phyloP scores from a whole-genome alignment of 768 basidiomycete species.

The Pulveroboletus sp. region DNA sequence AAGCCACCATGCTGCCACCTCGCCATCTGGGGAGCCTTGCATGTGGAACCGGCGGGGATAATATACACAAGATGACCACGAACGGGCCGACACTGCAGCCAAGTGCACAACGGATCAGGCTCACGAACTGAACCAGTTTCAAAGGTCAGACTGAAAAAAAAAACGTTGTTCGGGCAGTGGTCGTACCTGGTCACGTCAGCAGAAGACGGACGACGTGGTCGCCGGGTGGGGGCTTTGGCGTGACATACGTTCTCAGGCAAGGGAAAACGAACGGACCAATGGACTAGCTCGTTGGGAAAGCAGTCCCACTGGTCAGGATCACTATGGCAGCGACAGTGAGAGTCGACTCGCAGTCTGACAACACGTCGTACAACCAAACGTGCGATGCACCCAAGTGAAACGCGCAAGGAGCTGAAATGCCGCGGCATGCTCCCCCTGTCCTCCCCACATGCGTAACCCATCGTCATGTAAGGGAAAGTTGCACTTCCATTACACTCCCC shows the following conservation, averaged over 20 bases:
- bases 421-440: slow-evolving; percentile 1
- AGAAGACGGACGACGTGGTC: slow-evolving; percentile 11
- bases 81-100: background rate
- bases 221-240: background rate
- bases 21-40: slow-evolving; percentile 18
- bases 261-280: background rate
- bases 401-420: background rate
- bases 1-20: slow-evolving; percentile 2
- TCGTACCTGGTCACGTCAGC: background rate
- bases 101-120: no score
- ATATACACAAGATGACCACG: slow-evolving; percentile 1
- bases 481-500: slow-evolving; percentile 20
- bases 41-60: slow-evolving; percentile 7
- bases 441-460: slow-evolving; percentile 6
- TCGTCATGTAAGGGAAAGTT: slow-evolving; percentile 1
- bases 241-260: slow-evolving; percentile 2
- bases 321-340: background rate
- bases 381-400: background rate
- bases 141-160: background rate
- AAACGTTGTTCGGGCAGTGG: background rate
- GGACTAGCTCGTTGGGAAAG: background rate
- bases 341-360: background rate
- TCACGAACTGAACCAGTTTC: slow-evolving; percentile 9
- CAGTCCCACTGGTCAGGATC: background rate
- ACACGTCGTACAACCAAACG: background rate